Evolutionary conservation across 2,329 filamentous ascomycete species (phyloP), one percentile per base, ranked within the genome.

Genomic region (Cylindrodendrum hubeiense): DNA sequence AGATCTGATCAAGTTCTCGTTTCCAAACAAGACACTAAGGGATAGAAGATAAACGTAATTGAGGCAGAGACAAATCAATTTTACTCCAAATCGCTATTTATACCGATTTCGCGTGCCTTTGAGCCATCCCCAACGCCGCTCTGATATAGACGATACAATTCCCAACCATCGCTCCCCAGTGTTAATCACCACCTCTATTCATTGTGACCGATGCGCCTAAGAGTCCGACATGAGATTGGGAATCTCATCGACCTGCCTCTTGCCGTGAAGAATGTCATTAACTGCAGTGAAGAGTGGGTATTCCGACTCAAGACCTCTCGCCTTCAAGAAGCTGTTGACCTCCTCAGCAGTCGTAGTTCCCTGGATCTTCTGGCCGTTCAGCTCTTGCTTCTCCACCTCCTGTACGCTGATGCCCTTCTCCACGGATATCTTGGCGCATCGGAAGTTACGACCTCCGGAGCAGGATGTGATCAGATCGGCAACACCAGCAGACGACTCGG

Each of bases 331-430:
- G 53, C 86, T 90, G 82, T 97, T 93, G 44, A 99, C 95, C 79
- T 99, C 96, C 68, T 91, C 89, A 9, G 96, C 95, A 3, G 96
- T 99, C 72, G 91, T 91, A 0, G 94, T 98, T 39, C 96, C 96
- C 83, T 99, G 96, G 64, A 99, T 85, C 84, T 97, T 97, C 85
- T 99, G 96, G 15, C 96, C 96, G 78, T 99, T 98, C 67, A 99
- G 86, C 78, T 98, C 95, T 64, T 90, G 88, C 76, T 89, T 87
- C 85, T 99, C 96, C 46, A 99, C 91, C 80, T 98, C 94, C 71
- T 92, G 90, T 41, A 99, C 93, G 9, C 89, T 87, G 71, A 95
- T 85, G 30, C 92, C 91, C 76, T 91, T 89, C 83, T 95, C 88
- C 33, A 97, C 89, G 26, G 93, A 91, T 84, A 95, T 90, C 86